A percentile compares a stretch with the other conserved stretches of the same genome.
phyloP scores from a whole-genome alignment of 306 rosid genomes.

The Ziziphus jujuba region DNA sequence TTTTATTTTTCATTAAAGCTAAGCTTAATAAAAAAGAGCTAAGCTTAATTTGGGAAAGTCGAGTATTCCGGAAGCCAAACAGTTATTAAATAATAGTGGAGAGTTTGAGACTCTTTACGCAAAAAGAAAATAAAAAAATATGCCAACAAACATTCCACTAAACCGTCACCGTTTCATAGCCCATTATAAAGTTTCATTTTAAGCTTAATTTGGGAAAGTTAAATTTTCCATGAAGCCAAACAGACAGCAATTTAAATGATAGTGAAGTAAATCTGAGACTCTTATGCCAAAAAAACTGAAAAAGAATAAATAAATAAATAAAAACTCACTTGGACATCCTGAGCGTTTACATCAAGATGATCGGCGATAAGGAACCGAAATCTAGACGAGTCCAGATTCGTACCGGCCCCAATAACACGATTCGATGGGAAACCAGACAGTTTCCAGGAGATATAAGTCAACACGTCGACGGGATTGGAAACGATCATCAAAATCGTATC shows the following conservation, averaged over 20 bases:
- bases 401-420: constrained; percentile 92
- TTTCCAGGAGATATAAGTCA: constrained; percentile 87
- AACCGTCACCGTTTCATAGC: not conserved
- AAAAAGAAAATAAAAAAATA: too few relatives aligned
- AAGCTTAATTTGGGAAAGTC: too few relatives aligned
- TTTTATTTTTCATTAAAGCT: too few relatives aligned
- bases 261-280: not conserved
- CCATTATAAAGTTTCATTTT: too few relatives aligned
- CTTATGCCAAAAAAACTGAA: too few relatives aligned
- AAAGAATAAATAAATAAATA: too few relatives aligned
- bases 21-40: too few relatives aligned
- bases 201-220: not conserved
- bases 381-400: constrained; percentile 89
- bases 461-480: constrained; percentile 83
- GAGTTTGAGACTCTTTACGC: too few relatives aligned
- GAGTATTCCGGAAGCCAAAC: too few relatives aligned
- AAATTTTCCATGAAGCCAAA: not conserved
- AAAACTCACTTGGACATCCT: constrained; percentile 78
- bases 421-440: constrained; percentile 82
- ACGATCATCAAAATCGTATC: constrained; percentile 58
- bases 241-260: not conserved
- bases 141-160: constrained; percentile 40
- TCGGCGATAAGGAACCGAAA: constrained; percentile 88
- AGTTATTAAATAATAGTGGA: too few relatives aligned
- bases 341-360: constrained; percentile 91